A percentile compares a stretch with the other conserved stretches of the same genome.
Conservation (phyloP, 176 grass and related monocot species). For the Neostapfia colusana region DNA sequence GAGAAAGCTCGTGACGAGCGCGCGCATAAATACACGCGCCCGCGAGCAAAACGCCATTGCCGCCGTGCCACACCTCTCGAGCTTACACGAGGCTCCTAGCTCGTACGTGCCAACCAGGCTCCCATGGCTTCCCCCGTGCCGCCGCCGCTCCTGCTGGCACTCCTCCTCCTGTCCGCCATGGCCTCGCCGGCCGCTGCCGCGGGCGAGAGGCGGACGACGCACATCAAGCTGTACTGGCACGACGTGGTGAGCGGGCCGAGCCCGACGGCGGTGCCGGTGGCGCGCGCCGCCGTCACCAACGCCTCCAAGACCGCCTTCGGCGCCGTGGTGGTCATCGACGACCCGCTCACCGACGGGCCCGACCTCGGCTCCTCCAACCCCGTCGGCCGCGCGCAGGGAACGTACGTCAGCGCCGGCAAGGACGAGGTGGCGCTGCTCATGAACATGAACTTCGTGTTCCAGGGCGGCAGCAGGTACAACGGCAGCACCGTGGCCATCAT, state of each 20-base stretch:
- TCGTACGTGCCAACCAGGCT: too few species aligned
- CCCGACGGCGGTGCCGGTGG: conserved; percentile 50
- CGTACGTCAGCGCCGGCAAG: conserved; percentile 47
- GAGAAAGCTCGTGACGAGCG: too few species aligned
- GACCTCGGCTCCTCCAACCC: conserved; percentile 19
- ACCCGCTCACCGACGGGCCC: conserved; percentile 54
- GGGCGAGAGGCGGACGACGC: conserved; percentile 17
- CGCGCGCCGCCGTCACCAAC: conserved; percentile 2
- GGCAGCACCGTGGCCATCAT: conserved; percentile 57
- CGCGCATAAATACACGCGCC: too few species aligned
- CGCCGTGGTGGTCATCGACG: conserved; percentile 58
- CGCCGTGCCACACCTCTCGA: too few species aligned
- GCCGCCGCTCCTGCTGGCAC: background rate
- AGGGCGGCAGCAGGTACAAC: conserved; percentile 42
- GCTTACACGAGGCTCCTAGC: too few species aligned
- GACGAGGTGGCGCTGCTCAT: conserved; percentile 36
- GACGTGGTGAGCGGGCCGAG: conserved; percentile 55
- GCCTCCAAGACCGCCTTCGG: conserved; percentile 49
- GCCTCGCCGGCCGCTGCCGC: background rate
- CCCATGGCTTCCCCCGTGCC: background rate
- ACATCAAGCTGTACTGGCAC: conserved; percentile 67
- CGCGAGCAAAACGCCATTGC: too few species aligned
- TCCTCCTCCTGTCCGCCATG: background rate
- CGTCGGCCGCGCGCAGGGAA: conserved; percentile 57
- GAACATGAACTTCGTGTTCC: conserved; percentile 65